These are phyloP conservation scores for Diaporthe sp. DNA, from an alignment of 2,329 filamentous ascomycete genomes.

Conservation along the genomic window DNA sequence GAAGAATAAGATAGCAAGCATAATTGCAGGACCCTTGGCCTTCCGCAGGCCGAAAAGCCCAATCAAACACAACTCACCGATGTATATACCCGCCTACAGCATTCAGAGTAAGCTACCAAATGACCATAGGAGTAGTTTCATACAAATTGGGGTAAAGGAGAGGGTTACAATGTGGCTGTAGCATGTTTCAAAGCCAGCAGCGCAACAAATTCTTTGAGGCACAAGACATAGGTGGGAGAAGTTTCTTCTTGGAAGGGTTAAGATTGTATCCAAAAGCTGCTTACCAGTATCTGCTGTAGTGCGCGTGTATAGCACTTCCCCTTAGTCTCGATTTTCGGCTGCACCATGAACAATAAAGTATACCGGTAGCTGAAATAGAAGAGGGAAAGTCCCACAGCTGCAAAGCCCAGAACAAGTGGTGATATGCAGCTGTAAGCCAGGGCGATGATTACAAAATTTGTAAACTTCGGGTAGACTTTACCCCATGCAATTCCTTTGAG, in stretches of 20 bases:
- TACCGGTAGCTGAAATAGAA: conserved; percentile 90
- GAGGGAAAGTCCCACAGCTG: conserved; percentile 78
- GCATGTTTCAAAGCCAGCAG: no score
- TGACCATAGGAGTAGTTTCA: no score
- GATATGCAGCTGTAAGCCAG: conserved; percentile 88
- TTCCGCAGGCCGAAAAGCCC: conserved; percentile 77
- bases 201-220: no score
- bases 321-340: conserved; percentile 83
- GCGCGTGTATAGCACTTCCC: conserved; percentile 90
- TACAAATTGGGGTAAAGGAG: no score
- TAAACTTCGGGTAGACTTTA: conserved; percentile 79
- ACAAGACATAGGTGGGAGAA: no score
- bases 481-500: conserved; percentile 81
- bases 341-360: conserved; percentile 85
- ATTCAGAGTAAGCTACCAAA: no score
- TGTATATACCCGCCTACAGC: conserved; percentile 84
- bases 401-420: conserved; percentile 84
- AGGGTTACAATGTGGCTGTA: no score
- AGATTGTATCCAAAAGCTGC: no score
- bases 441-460: conserved; percentile 76
- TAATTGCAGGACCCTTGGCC: conserved; percentile 31
- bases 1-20: conserved; percentile 27
- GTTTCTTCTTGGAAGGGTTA: no score
- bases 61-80: conserved; percentile 82
- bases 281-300: conserved; percentile 86